Evolutionary conservation across 2,329 filamentous ascomycete genomes (phyloP).

Genomic region (Neofusicoccum parvum): DNA sequence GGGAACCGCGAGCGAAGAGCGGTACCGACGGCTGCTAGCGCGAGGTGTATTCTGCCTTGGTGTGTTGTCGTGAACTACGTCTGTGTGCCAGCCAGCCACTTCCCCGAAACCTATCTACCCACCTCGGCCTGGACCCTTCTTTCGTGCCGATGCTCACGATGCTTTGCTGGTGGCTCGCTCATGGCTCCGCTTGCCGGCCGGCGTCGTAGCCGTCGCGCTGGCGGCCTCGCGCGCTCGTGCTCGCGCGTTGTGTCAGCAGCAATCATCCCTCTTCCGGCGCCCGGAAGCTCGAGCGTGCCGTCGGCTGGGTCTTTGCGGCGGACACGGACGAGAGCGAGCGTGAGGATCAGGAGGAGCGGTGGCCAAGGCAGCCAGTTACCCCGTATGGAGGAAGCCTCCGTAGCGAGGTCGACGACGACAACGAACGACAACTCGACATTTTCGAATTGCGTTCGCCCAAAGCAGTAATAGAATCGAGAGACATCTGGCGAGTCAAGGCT

Average conservation of each 20-base stretch:
- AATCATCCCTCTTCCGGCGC: not conserved
- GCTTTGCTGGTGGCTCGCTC: not conserved
- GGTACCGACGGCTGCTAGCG: not conserved
- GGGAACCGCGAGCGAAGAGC: not conserved
- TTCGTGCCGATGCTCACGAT: not conserved
- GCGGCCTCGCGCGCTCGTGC: not conserved
- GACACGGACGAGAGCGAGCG: conserved; percentile 15
- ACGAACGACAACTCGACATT: not conserved
- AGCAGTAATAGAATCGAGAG: conserved; percentile 4
- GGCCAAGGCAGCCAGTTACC: not conserved
- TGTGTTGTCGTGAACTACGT: not conserved
- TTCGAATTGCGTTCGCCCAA: conserved; percentile 4
- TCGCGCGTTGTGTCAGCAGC: not conserved
- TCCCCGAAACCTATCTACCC: conserved; percentile 1
- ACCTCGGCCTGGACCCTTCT: not conserved
- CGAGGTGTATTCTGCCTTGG: not conserved
- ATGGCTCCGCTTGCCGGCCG: not conserved
- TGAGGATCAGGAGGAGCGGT: conserved; percentile 8
- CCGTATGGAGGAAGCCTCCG: not conserved
- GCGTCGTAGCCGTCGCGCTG: not conserved
- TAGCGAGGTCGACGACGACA: not conserved
- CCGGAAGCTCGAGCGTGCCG: conserved; percentile 12
- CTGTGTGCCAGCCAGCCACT: conserved; percentile 12
- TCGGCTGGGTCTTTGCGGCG: not conserved
- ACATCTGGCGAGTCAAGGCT: not conserved